These are phyloP conservation scores for Saccharomyces uvarum DNA, from an alignment of 1,139 yeast genomes.

Conservation along the genomic window DNA sequence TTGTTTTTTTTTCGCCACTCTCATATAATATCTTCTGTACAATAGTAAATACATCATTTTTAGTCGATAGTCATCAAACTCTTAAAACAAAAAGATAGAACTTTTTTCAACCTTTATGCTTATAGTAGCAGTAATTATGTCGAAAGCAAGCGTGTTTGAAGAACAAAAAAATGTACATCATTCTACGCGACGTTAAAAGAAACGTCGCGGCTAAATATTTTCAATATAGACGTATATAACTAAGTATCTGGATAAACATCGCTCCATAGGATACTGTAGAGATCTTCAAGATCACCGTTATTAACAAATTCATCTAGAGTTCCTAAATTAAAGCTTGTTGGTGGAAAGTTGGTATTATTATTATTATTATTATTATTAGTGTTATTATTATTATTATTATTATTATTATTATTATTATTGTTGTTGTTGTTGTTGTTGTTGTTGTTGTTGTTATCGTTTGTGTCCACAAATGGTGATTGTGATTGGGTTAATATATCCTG, in stretches of 20 bases:
- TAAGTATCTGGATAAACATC: conserved; percentile 20
- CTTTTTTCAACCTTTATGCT: too few species aligned
- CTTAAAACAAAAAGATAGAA: too few species aligned
- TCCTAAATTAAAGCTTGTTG: conserved; percentile 22
- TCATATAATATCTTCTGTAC: conserved; percentile 2
- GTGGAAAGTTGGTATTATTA: background rate
- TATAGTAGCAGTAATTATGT: too few species aligned
- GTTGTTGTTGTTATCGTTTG: background rate
- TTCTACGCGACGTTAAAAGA: too few species aligned
- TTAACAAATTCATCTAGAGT: conserved; percentile 29
- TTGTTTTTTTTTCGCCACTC: background rate
- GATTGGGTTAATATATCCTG: background rate
- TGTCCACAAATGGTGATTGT: background rate
- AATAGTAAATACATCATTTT: conserved; percentile 3
- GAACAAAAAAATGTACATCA: background rate
- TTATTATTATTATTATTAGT: background rate
- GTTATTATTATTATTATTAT: background rate
- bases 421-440: background rate
- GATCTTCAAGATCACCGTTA: conserved; percentile 25
- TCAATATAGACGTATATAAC: background rate
- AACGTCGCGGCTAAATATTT: background rate
- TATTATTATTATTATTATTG: background rate
- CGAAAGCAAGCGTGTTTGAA: background rate
- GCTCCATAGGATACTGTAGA: conserved; percentile 28
- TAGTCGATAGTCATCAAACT: background rate